phyloP scores from a whole-genome alignment of 257 asterid species.

The Anisodus acutangulus region DNA sequence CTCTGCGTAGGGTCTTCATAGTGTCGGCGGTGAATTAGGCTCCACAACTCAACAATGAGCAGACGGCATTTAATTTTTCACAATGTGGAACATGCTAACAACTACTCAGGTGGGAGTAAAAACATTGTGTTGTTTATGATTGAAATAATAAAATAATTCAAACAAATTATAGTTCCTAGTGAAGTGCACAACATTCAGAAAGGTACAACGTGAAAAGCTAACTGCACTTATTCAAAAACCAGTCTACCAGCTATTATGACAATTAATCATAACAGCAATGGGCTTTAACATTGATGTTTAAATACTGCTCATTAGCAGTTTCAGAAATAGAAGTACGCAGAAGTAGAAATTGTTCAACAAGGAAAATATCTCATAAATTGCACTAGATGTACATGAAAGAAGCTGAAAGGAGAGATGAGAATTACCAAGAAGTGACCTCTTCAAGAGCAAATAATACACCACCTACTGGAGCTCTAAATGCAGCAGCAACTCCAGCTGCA shows the following conservation, averaged over 20 bases:
- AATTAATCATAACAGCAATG: neutral
- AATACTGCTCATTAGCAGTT: neutral
- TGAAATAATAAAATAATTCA: neutral
- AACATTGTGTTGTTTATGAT: neutral
- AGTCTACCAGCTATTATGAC: neutral
- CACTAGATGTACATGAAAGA: constrained; percentile 10
- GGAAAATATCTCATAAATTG: neutral
- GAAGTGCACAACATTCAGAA: neutral
- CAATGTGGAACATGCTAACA: neutral
- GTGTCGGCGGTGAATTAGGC: too few species aligned
- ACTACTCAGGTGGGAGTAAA: neutral
- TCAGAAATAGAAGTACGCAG: neutral
- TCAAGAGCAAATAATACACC: constrained; percentile 97
- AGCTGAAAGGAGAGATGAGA: constrained; percentile 30
- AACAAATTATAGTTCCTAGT: constrained; percentile 7
- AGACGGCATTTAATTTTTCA: neutral
- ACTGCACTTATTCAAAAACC: neutral
- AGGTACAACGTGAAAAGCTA: neutral
- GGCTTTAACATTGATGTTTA: neutral
- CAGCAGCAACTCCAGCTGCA: constrained; percentile 99
- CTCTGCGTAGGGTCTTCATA: too few species aligned
- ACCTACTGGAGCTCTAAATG: constrained; percentile 99
- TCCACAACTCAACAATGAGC: neutral
- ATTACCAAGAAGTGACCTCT: constrained; percentile 98
- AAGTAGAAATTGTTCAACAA: constrained; percentile 14